Percentiles rank a stretch among this genome's conserved stretches.
phyloP scores from a whole-genome alignment of 1,284 basidiomycete species.

The Tilletiopsis washingtonensis region DNA sequence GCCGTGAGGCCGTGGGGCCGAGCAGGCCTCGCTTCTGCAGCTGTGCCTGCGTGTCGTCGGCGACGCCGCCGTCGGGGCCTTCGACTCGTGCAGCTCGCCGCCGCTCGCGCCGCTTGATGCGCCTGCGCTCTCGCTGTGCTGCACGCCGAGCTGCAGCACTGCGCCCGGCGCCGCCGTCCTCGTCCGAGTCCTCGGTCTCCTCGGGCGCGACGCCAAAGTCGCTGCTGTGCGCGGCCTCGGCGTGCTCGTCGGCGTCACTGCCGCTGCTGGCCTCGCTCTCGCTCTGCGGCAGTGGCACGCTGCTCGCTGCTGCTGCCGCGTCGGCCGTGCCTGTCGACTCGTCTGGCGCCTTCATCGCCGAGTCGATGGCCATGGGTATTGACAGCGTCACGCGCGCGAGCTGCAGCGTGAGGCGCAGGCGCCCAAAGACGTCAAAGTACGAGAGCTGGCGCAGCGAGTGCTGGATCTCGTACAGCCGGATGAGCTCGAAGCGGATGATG shows the following conservation, averaged over 20 bases:
- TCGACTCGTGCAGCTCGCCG: neutral
- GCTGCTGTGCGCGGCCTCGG: too few species aligned
- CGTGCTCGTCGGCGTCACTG: neutral
- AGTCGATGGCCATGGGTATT: conserved; percentile 68
- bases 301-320: conserved; percentile 17
- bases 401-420: conserved; percentile 66
- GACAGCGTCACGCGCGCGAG: conserved; percentile 70
- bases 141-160: neutral
- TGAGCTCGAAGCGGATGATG: conserved; percentile 64
- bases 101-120: neutral
- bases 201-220: conserved; percentile 7
- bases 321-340: neutral
- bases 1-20: conserved; percentile 24
- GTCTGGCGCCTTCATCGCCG: conserved; percentile 53
- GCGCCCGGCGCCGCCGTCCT: neutral
- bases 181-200: conserved; percentile 2
- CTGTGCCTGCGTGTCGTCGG: conserved; percentile 3
- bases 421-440: conserved; percentile 69
- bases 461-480: conserved; percentile 68
- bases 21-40: conserved; percentile 27
- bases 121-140: neutral
- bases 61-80: conserved; percentile 9
- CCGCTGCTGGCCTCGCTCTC: conserved; percentile 3
- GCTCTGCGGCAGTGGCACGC: conserved; percentile 8
- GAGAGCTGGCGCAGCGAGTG: conserved; percentile 63